These are phyloP conservation scores for Jatropha curcas DNA, from an alignment of 345 rosid species.

Conservation along the genomic window DNA sequence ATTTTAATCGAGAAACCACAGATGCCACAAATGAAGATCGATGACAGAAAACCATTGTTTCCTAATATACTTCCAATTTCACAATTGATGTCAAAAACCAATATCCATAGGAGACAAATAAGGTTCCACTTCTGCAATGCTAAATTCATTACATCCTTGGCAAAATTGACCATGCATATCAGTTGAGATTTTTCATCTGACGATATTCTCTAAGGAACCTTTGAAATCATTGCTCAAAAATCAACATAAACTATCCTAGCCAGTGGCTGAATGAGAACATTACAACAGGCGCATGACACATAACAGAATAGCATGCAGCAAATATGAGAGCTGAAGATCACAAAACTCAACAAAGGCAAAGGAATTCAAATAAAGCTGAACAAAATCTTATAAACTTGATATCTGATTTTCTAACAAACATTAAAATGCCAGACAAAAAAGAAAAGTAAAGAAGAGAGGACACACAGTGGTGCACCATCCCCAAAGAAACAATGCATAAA, in stretches of 20 bases:
- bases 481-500: neutral
- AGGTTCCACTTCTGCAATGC: neutral
- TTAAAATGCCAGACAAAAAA: conserved; percentile 3
- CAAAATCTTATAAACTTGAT: neutral
- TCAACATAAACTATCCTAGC: neutral
- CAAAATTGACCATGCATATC: neutral
- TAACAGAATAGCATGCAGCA: neutral
- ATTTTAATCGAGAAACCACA: neutral
- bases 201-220: neutral
- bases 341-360: neutral
- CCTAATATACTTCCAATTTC: neutral
- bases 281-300: neutral
- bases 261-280: neutral
- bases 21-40: neutral
- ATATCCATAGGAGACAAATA: neutral
- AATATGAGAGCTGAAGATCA: neutral
- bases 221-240: neutral
- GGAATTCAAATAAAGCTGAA: neutral
- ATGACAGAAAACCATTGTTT: neutral
- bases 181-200: conserved; percentile 1
- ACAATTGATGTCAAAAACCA: neutral
- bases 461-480: neutral
- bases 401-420: conserved; percentile 10
- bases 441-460: neutral
- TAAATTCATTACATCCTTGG: neutral